Evolutionary conservation across 164 flowering plant species (phyloP).

Genomic region (Vitis amurensis): DNA sequence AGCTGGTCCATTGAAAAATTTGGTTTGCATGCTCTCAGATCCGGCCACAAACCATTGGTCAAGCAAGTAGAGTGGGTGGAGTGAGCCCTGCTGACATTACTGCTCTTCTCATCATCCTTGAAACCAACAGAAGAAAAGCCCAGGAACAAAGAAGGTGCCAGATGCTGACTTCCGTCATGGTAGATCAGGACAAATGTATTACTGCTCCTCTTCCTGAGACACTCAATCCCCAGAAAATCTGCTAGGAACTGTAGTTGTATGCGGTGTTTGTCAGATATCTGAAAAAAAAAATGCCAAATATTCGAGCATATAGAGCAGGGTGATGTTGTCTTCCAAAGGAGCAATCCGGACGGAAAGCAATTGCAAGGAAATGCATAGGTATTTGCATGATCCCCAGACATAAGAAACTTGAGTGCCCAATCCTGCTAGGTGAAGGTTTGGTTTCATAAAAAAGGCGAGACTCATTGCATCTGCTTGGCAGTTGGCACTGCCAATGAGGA

Average conservation of each 20-base stretch:
- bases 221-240: conserved; percentile 20
- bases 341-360: neutral
- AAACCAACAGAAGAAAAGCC: conserved; percentile 66
- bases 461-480: neutral
- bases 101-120: conserved; percentile 85
- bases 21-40: conserved; percentile 49
- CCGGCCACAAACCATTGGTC: conserved; percentile 93
- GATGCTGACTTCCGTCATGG: conserved; percentile 34
- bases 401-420: neutral
- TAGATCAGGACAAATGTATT: conserved; percentile 8
- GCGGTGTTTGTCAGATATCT: neutral
- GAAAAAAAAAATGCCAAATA: no score
- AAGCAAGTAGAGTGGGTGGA: conserved; percentile 96
- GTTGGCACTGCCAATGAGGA: neutral
- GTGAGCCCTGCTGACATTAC: conserved; percentile 97
- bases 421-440: neutral
- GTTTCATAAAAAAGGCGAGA: neutral
- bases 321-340: neutral
- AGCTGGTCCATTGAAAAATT: neutral
- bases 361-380: neutral
- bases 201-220: conserved; percentile 12
- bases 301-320: neutral
- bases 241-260: neutral
- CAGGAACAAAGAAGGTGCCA: conserved; percentile 47
- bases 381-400: neutral